phyloP scores from a whole-genome alignment of 441 rosid species.

The Eruca vesicaria region DNA sequence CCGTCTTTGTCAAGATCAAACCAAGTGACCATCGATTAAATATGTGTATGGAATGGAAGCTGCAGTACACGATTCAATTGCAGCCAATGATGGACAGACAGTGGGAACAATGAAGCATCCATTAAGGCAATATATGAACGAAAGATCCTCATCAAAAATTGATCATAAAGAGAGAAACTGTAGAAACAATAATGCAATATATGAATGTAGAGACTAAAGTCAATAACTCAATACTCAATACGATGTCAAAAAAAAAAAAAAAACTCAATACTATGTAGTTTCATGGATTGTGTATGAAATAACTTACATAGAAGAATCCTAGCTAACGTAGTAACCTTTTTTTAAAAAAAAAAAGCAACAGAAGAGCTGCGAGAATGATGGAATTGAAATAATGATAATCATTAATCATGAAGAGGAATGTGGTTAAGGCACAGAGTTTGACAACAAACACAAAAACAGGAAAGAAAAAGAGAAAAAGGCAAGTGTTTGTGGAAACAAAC shows the following conservation, averaged over 20 bases:
- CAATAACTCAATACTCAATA: no score
- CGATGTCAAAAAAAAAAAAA: no score
- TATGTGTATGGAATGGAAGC: slow-evolving; percentile 85
- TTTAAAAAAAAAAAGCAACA: neutral
- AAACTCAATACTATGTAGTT: no score
- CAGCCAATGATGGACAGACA: slow-evolving; percentile 68
- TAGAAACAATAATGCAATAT: neutral
- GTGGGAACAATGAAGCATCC: neutral
- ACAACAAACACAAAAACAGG: slow-evolving; percentile 15
- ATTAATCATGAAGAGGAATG: neutral
- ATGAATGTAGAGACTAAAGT: neutral
- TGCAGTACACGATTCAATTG: slow-evolving; percentile 72
- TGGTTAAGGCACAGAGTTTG: slow-evolving; percentile 12
- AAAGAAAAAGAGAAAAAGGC: neutral
- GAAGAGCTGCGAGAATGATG: neutral
- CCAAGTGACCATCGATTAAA: slow-evolving; percentile 68
- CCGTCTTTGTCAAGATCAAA: slow-evolving; percentile 55
- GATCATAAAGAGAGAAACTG: neutral
- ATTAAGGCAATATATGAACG: neutral
- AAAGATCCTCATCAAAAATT: neutral
- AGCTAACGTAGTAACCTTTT: neutral
- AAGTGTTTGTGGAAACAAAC: slow-evolving; percentile 11
- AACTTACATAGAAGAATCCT: neutral
- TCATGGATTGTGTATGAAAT: no score
- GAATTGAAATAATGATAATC: slow-evolving; percentile 1